Percentiles rank a stretch among this genome's conserved stretches.
These are phyloP conservation scores for Citrus glauca DNA, from an alignment of 345 rosid species.

Conservation along the genomic window DNA sequence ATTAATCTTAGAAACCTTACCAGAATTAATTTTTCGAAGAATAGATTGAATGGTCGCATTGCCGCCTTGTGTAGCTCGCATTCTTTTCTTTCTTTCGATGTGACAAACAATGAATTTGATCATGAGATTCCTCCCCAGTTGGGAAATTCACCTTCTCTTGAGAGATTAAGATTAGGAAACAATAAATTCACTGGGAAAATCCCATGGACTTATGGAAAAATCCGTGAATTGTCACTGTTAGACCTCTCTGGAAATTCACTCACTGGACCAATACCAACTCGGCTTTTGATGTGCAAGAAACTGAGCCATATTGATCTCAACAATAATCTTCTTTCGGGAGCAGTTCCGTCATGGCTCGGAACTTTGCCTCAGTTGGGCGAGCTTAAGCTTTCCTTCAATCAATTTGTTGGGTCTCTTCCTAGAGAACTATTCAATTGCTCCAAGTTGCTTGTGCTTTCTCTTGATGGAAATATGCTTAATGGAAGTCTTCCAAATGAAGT, in stretches of 20 bases:
- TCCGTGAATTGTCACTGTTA: slow-evolving; percentile 54
- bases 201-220: slow-evolving; percentile 78
- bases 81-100: slow-evolving; percentile 78
- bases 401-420: slow-evolving; percentile 61
- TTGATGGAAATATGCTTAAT: slow-evolving; percentile 58
- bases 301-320: slow-evolving; percentile 80
- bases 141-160: slow-evolving; percentile 75
- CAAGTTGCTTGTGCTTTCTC: slow-evolving; percentile 63
- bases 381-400: slow-evolving; percentile 77
- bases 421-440: slow-evolving; percentile 61
- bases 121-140: slow-evolving; percentile 61
- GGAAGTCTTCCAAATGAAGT: slow-evolving; percentile 58
- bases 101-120: slow-evolving; percentile 64
- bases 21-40: slow-evolving; percentile 73
- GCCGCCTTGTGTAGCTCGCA: slow-evolving; percentile 56
- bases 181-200: slow-evolving; percentile 69
- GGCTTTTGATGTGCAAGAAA: slow-evolving; percentile 70
- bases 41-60: slow-evolving; percentile 71
- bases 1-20: slow-evolving; percentile 63
- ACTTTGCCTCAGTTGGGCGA: slow-evolving; percentile 61
- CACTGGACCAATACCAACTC: slow-evolving; percentile 57
- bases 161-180: slow-evolving; percentile 77
- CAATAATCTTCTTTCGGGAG: slow-evolving; percentile 69
- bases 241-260: slow-evolving; percentile 77
- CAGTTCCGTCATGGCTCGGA: slow-evolving; percentile 77